Conservation (phyloP, 2,329 filamentous ascomycete species). For the Trichophyton simii region DNA sequence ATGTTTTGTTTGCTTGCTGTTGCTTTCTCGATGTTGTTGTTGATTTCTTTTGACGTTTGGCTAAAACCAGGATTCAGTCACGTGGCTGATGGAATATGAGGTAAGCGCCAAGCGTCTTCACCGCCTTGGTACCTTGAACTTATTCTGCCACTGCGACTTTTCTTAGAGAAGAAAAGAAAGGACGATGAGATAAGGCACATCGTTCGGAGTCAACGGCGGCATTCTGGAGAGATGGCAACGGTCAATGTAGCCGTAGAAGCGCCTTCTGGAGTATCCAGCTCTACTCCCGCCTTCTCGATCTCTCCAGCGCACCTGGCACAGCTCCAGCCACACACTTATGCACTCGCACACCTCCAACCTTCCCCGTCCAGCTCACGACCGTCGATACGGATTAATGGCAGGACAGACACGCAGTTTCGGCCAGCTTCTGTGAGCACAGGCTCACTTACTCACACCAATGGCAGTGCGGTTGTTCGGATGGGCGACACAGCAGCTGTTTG, state of each 20-base stretch:
- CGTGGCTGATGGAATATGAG: too few relatives aligned
- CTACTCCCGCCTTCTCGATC: slow-evolving; percentile 39
- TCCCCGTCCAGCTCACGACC: slow-evolving; percentile 36
- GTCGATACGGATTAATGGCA: slow-evolving; percentile 68
- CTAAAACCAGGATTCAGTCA: too few relatives aligned
- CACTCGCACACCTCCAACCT: slow-evolving; percentile 73
- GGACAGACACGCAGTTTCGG: slow-evolving; percentile 56
- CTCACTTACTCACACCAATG: slow-evolving; percentile 77
- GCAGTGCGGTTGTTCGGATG: slow-evolving; percentile 73
- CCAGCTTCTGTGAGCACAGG: slow-evolving; percentile 65
- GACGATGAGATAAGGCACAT: not conserved
- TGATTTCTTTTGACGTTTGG: too few relatives aligned
- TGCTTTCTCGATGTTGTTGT: too few relatives aligned
- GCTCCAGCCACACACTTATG: slow-evolving; percentile 76
- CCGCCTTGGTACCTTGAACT: not conserved
- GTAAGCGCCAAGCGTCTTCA: not conserved
- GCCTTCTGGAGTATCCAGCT: not conserved
- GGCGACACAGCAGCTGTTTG: slow-evolving; percentile 94
- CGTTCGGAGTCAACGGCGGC: not conserved
- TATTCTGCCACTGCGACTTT: slow-evolving; percentile 3
- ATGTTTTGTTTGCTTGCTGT: too few relatives aligned
- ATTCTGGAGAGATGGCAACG: not conserved
- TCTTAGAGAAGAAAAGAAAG: not conserved
- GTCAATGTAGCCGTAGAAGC: not conserved
- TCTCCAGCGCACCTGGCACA: slow-evolving; percentile 66